Base-by-base conservation (phyloP, 257 asterid genomes). In the Ilex asprella region DNA sequence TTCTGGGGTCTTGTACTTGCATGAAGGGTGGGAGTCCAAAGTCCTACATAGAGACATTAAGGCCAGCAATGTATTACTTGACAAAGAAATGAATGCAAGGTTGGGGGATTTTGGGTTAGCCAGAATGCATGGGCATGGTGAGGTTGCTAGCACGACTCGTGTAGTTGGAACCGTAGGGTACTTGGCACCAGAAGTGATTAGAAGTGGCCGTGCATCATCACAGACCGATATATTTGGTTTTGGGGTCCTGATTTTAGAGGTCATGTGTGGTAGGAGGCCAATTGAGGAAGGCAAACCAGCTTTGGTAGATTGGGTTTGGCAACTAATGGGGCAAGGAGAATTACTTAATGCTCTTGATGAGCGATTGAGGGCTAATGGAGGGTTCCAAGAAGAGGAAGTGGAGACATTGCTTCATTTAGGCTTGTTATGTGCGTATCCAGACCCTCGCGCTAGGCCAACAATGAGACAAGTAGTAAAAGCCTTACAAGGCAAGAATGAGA, bases 41-140 rank as follows among this genome's bases (percentile, higher is more conserved):
- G 90, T 87, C 47, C 49, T 87, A 5, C 93, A 87, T n/a, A 77
- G 93, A 16, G 95, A 87, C 64, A 82, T 87, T 16, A 87, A 87
- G 70, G 75, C 95, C 31, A 82, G 85, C 67, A 87, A 84, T 55
- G 92, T 86, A 56, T 70, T 87, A 65, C 90, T 84, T 9, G 95
- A 87, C 56, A 75, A 58, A 47, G 86, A 84, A 1, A 84, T 82
- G 90, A 82, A 78, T 58, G 90, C 93, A 0, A 80, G 85, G 50
- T 54, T 87, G 53, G 90, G 93, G 13, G 95, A 87, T 74, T 87
- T 87, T 55, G 95, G 94, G 60, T 41, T 82, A 29, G 94, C 95
- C 10, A 71, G 85, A 14, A 83, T 82, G 85, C 95, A 87, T 46
- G 85, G 72, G 32, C 95, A 82, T 14, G 76, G 80, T 55, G 75